These are phyloP conservation scores for Vararia minispora DNA, from an alignment of 768 basidiomycete genomes.

Conservation along the genomic window DNA sequence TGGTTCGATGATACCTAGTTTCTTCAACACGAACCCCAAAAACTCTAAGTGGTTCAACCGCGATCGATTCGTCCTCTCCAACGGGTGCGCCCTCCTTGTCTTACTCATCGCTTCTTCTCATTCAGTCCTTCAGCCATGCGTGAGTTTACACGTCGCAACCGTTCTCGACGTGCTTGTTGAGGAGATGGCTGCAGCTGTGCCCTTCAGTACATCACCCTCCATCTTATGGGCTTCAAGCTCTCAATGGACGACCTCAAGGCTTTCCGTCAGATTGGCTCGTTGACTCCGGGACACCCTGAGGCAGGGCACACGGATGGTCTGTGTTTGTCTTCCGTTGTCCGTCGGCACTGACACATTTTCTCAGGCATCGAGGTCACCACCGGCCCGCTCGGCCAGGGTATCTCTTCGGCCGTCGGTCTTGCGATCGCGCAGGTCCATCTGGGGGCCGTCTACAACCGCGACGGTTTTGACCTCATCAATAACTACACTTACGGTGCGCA, in stretches of 20 bases:
- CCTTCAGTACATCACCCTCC: constrained; percentile 85
- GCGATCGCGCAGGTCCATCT: constrained; percentile 91
- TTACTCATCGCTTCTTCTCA: constrained; percentile 5
- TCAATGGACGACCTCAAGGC: constrained; percentile 86
- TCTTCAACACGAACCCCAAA: constrained; percentile 82
- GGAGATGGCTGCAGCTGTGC: constrained; percentile 51
- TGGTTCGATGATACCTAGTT: constrained; percentile 30
- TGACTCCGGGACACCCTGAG: constrained; percentile 93
- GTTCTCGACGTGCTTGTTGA: neutral
- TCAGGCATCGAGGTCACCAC: constrained; percentile 84
- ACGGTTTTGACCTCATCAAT: constrained; percentile 68
- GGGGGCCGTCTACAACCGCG: constrained; percentile 83
- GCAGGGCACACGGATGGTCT: constrained; percentile 52
- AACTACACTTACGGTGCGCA: constrained; percentile 87
- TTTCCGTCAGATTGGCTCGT: constrained; percentile 85
- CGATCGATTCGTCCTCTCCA: constrained; percentile 94
- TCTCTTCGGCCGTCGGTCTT: constrained; percentile 87
- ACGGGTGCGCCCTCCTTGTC: constrained; percentile 53
- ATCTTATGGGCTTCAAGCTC: constrained; percentile 86
- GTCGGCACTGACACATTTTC: constrained; percentile 3
- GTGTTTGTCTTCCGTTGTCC: constrained; percentile 2
- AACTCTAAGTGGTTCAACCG: constrained; percentile 92
- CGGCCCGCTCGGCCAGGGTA: constrained; percentile 91
- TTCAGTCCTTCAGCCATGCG: constrained; percentile 48
- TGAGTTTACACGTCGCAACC: constrained; percentile 28